Evolutionary conservation across 2,329 filamentous ascomycete genomes (phyloP).

Genomic region (Aspergillus udagawae): DNA sequence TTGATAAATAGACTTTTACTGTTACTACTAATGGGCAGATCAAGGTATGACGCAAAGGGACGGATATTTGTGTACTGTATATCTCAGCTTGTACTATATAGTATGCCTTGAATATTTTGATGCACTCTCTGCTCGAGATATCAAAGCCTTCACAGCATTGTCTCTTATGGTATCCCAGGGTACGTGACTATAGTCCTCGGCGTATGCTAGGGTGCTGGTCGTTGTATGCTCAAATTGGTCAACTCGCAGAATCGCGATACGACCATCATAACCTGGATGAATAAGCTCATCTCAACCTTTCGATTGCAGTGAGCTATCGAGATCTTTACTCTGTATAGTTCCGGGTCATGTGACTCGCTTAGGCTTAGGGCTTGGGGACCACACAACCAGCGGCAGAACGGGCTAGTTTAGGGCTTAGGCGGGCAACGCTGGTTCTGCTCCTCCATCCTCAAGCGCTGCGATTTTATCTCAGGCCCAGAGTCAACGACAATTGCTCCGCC

Average conservation of each 20-base stretch:
- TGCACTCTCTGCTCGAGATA: background rate
- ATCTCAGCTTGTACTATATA: constrained; percentile 8
- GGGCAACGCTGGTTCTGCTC: constrained; percentile 27
- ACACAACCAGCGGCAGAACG: constrained; percentile 20
- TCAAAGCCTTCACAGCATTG: background rate
- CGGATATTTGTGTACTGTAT: background rate
- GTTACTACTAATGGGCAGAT: background rate
- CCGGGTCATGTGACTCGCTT: constrained; percentile 33
- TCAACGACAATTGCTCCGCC: constrained; percentile 41
- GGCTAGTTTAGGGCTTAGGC: constrained; percentile 39
- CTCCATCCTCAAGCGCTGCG: constrained; percentile 33
- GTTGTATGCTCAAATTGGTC: background rate
- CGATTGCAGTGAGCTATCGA: background rate
- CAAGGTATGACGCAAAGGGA: background rate
- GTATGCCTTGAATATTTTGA: background rate
- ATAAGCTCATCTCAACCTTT: background rate
- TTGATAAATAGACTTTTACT: constrained; percentile 21
- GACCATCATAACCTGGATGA: background rate
- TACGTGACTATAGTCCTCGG: background rate
- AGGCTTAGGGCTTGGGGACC: constrained; percentile 21
- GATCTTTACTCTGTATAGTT: background rate
- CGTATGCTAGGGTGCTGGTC: background rate
- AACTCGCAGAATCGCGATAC: background rate
- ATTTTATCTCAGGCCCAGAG: constrained; percentile 37
- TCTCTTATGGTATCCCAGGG: background rate